Conservation (phyloP, 768 basidiomycete genomes). For the Termitomyces sp. region DNA sequence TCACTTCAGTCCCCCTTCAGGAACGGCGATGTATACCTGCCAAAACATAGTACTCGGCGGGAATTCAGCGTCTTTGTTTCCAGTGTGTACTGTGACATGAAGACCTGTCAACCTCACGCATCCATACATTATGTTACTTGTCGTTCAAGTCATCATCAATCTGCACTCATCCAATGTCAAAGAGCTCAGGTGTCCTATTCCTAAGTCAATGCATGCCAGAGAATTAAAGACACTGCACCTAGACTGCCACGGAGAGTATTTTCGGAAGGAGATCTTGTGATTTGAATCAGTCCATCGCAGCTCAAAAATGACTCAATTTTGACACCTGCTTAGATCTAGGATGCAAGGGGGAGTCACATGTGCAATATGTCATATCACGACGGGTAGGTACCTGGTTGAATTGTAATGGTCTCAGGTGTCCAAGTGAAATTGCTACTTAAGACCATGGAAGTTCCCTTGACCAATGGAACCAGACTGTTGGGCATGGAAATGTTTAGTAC, state of each 20-base stretch:
- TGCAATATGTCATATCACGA: too few species aligned
- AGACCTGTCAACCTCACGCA: neutral
- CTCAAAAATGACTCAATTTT: too few species aligned
- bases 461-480: too few species aligned
- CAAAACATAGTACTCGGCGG: conserved; percentile 47
- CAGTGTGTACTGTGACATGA: conserved; percentile 27
- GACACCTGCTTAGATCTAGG: too few species aligned
- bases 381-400: too few species aligned
- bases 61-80: conserved; percentile 38
- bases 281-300: neutral
- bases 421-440: too few species aligned
- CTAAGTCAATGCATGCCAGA: neutral
- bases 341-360: too few species aligned
- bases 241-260: conserved; percentile 10
- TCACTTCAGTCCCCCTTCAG: conserved; percentile 23
- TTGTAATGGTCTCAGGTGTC: too few species aligned
- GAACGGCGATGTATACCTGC: conserved; percentile 43
- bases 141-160: neutral
- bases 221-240: too few species aligned
- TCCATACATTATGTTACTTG: neutral
- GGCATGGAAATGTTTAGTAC: too few species aligned
- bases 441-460: too few species aligned
- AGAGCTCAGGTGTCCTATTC: neutral
- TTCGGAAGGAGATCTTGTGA: conserved; percentile 18
- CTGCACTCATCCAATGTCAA: neutral